Evolutionary conservation across 1,139 yeast genomes (phyloP).

Genomic region (Fermentozyma sake): DNA sequence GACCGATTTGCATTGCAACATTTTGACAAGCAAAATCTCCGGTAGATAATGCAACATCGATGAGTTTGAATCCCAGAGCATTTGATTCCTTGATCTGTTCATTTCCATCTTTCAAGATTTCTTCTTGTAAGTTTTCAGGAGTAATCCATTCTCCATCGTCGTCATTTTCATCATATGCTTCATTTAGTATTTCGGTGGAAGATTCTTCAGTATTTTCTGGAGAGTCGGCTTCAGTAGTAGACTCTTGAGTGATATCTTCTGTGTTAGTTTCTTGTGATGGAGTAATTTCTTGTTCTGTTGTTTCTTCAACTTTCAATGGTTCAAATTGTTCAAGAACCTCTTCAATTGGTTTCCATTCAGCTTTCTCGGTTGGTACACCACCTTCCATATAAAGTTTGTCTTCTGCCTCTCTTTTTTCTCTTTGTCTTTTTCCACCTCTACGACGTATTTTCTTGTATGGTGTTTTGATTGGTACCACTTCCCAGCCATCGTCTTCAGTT

Average conservation of each 20-base stretch:
- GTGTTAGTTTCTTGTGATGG: slow-evolving; percentile 6
- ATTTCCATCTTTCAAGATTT: slow-evolving; percentile 59
- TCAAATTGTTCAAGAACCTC: slow-evolving; percentile 13
- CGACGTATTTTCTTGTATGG: slow-evolving; percentile 43
- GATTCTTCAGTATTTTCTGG: slow-evolving; percentile 11
- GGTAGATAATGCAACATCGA: slow-evolving; percentile 80
- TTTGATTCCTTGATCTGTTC: slow-evolving; percentile 35
- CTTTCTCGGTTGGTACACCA: neutral
- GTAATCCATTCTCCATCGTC: slow-evolving; percentile 97
- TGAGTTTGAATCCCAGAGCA: slow-evolving; percentile 17
- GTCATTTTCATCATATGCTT: slow-evolving; percentile 52
- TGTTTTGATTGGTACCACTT: slow-evolving; percentile 3
- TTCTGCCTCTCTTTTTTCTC: slow-evolving; percentile 49
- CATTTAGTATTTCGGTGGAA: slow-evolving; percentile 23
- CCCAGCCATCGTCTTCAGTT: slow-evolving; percentile 4
- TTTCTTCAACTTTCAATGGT: slow-evolving; percentile 4
- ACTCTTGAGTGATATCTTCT: slow-evolving; percentile 2
- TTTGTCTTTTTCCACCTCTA: slow-evolving; percentile 59
- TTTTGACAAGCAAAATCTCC: slow-evolving; percentile 98
- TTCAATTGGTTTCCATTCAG: slow-evolving; percentile 11
- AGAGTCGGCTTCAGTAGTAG: slow-evolving; percentile 6
- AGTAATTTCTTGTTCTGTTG: slow-evolving; percentile 6
- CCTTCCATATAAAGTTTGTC: slow-evolving; percentile 10
- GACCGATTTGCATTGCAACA: slow-evolving; percentile 86
- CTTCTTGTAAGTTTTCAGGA: slow-evolving; percentile 72